A percentile compares a stretch with the other conserved stretches of the same genome.
phyloP scores from a whole-genome alignment of 768 basidiomycete genomes.

The Mrakia gelida region DNA sequence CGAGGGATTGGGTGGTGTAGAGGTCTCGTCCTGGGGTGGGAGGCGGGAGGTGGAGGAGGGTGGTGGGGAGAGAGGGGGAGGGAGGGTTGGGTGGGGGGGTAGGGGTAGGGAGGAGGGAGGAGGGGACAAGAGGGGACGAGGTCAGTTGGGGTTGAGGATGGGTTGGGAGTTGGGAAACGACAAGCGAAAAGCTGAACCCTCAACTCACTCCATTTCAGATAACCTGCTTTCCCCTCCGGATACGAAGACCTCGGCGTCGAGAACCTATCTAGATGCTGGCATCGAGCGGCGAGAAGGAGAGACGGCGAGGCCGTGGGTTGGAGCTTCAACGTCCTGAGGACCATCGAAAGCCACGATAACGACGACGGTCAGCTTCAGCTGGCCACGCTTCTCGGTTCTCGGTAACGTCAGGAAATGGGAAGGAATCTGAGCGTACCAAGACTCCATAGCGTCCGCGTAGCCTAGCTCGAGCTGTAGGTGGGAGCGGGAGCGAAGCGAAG shows the following conservation, averaged over 20 bases:
- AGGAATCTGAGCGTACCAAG: not conserved
- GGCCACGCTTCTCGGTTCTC: no score
- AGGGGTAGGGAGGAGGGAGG: not conserved
- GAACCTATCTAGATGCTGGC: conserved; percentile 27
- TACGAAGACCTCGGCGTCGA: conserved; percentile 9
- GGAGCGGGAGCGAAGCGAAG: no score
- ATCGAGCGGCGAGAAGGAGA: conserved; percentile 24
- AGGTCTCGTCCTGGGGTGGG: conserved; percentile 7
- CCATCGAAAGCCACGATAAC: no score
- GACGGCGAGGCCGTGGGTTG: not conserved
- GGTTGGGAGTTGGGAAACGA: not conserved
- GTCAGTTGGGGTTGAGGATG: not conserved
- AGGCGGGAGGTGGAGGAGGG: no score
- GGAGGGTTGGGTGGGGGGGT: no score
- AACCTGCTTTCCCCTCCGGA: conserved; percentile 18
- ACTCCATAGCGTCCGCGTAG: conserved; percentile 27
- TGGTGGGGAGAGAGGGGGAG: not conserved
- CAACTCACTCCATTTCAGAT: conserved; percentile 18
- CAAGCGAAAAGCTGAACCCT: no score
- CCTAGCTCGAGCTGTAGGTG: conserved; percentile 22
- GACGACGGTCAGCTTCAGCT: no score
- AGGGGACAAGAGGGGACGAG: no score
- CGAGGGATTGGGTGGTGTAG: conserved; percentile 21
- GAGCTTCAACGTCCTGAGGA: not conserved
- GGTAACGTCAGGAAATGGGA: no score